Base-by-base conservation (phyloP, 148 eudicot species). In the Diospyros kaki region DNA sequence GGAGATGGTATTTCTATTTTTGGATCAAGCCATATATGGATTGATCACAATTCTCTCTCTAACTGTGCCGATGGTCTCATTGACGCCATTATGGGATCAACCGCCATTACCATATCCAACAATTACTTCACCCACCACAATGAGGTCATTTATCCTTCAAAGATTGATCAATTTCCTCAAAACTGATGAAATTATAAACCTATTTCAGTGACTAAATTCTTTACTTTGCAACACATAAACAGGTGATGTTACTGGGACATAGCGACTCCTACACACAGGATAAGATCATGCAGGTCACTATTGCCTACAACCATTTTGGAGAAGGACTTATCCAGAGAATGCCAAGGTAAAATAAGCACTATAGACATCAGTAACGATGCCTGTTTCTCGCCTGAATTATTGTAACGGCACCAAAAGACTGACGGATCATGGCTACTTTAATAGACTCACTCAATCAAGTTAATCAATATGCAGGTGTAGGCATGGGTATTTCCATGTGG, bases 251-350 rank as follows among this genome's bases (percentile, higher is more conserved):
- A 50, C 76, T 93, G 80, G 98, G 98, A 0, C 96, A 91, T 41
- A 93, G 98, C 81, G 98, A 93, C 80, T 81, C 91, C 5, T 89
- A 93, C 74, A 75, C 43, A 10, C 83, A 81, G 73, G 98, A 93
- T 82, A 91, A 88, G 82, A 83, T 78, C 69, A 93, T 93, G 98
- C 98, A 93, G 80, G 96, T 93, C 41, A 93, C 98, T 6, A 87
- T 93, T 66, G 98, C 98, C 46, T 93, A 86, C 86, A 93, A 93
- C 85, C 98, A 93, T 81, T 93, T 93, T 79, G 98, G 96, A 63
- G 84, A 87, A 61, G 96, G 96, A n/a, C 89, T 93, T 44, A 89
- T 85, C 63, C 98, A 93, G 85, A 91, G 98, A 82, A 93, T 93
- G 98, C 98, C 98, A 59, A 93, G 96, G 98, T 92, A 87, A 74